Percentiles rank a stretch among this genome's conserved stretches.
phyloP scores from a whole-genome alignment of 306 rosid genomes.

The Quercus agrifolia region DNA sequence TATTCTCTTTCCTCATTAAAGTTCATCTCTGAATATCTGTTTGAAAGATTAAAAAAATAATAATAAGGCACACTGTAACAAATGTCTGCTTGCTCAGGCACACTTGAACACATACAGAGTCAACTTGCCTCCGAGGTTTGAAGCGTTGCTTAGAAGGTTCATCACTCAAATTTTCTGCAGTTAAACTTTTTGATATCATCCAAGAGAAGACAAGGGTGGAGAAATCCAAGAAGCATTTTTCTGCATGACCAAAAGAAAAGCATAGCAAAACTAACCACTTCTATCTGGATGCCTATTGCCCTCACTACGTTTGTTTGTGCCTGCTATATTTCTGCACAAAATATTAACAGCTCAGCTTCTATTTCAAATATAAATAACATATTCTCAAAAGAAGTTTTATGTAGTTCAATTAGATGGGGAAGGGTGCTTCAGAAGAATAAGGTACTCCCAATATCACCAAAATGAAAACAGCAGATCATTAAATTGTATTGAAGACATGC shows the following conservation, averaged over 20 bases:
- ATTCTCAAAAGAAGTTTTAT: not conserved
- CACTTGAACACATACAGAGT: conserved; percentile 1
- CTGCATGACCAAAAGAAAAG: not conserved
- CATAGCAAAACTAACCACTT: not conserved
- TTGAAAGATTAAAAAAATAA: not conserved
- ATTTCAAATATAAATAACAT: not conserved
- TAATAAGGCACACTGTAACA: not conserved
- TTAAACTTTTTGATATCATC: not conserved
- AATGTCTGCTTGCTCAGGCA: not conserved
- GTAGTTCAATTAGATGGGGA: too few species aligned
- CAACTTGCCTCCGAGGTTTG: conserved; percentile 14
- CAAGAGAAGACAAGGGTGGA: conserved; percentile 1
- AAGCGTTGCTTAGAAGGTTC: not conserved
- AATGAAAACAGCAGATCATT: too few species aligned
- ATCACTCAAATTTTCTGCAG: not conserved
- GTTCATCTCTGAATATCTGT: conserved; percentile 5
- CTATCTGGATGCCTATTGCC: conserved; percentile 1
- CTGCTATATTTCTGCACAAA: conserved; percentile 1
- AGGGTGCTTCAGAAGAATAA: too few species aligned
- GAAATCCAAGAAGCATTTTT: not conserved
- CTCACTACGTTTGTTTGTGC: not conserved
- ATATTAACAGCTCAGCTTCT: not conserved
- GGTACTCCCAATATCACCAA: too few species aligned
- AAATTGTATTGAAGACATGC: too few species aligned
- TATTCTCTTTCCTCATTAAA: not conserved